Evolutionary conservation across 2,329 filamentous ascomycete genomes (phyloP), one percentile per base, ranked within the genome.

Genomic region (Cercospora sesami): DNA sequence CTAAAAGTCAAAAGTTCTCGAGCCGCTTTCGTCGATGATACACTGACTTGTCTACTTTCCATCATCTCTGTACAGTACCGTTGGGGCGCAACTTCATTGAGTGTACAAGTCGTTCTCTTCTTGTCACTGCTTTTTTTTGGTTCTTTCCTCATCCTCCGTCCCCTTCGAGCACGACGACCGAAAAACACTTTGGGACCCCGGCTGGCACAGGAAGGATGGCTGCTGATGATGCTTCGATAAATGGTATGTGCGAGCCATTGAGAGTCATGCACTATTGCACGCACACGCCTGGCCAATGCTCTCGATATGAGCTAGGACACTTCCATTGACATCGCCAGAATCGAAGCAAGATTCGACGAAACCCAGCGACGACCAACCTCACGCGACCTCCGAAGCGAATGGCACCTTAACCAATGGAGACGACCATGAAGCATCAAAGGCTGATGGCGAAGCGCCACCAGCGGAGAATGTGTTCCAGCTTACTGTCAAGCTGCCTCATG

Each of bases 401-500:
- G 70, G 67, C 65, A 61, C 68, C 26, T 39, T 67, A 39, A 61
- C 68, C 31, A 71, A 72, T 60, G 72, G 69, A 58, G 53, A 48
- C n/a, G 39, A 63, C 18, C 65, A 70, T 16, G 63, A 72, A 58
- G 67, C 63, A 51, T 66, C 67, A 14, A 70, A 69, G 33, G 60
- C 66, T 8, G 71, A 71, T 55, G 75, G 60, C 12, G 75, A 75
- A 31, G 65, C 36, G 18, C 70, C 66, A 14, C 72, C 68, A 51
- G 67, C 69, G 12, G 76, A 78, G 48, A 77, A 82, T 75, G 84
- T 90, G 74, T 90, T 90, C 81, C 86, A 88, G 78, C 84, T 97
- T 76, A 91, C 89, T 69, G 89, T 98, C 76, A 87, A 91, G 79
- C 87, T 97, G 67, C 94, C 94, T 65, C 90, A 94, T 78, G 87